Evolutionary conservation across 345 rosid genomes (phyloP).

Genomic region (Schrenkiella parvula): DNA sequence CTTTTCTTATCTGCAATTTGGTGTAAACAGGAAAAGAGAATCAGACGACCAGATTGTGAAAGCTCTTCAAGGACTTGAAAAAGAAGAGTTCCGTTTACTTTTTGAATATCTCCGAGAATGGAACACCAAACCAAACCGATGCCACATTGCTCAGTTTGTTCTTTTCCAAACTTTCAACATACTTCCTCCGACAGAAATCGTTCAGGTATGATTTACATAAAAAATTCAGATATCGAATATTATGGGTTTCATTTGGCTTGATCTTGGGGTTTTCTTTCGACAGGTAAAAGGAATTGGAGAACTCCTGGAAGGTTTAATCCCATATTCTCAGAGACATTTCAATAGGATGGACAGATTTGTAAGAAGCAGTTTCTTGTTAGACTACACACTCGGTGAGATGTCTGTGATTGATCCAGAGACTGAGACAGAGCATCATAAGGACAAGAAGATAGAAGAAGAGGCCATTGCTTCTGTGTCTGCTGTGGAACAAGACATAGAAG

Average conservation of each 20-base stretch:
- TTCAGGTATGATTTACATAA: conserved; percentile 51
- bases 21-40: conserved; percentile 54
- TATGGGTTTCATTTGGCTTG: conserved; percentile 12
- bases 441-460: conserved; percentile 14
- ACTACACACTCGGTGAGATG: conserved; percentile 82
- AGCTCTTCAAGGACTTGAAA: conserved; percentile 60
- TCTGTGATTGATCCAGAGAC: conserved; percentile 66
- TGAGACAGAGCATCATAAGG: conserved; percentile 1
- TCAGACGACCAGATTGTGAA: conserved; percentile 48
- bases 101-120: conserved; percentile 86
- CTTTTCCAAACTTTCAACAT: conserved; percentile 65
- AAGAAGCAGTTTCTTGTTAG: conserved; percentile 84
- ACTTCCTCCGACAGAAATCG: conserved; percentile 72
- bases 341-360: conserved; percentile 81
- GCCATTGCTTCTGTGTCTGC: conserved; percentile 5
- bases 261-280: background rate
- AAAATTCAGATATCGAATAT: background rate
- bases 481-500: conserved; percentile 28
- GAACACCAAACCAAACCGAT: conserved; percentile 89
- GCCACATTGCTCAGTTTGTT: conserved; percentile 82
- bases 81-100: conserved; percentile 62
- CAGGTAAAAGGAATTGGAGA: conserved; percentile 84
- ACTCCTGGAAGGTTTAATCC: conserved; percentile 81
- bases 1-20: conserved; percentile 3
- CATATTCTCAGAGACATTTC: conserved; percentile 89